Percentiles rank a stretch among this genome's conserved stretches.
Evolutionary conservation across 2,329 filamentous ascomycete species (phyloP).

Genomic region (Alternaria dauci): DNA sequence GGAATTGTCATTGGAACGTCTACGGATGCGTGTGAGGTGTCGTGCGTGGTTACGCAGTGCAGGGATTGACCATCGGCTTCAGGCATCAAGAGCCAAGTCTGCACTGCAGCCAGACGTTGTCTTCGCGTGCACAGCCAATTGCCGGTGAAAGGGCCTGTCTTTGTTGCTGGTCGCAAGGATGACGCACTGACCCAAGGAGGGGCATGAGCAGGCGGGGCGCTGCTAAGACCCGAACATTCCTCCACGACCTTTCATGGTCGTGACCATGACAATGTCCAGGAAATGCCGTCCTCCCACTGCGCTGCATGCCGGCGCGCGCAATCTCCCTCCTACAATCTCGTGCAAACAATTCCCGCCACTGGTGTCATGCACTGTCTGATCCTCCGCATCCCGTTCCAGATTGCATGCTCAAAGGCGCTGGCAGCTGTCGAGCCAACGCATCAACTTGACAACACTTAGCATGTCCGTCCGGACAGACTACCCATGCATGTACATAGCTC

Average conservation of each 20-base stretch:
- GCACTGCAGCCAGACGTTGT: constrained; percentile 32
- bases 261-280: constrained; percentile 23
- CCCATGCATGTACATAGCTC: constrained; percentile 50
- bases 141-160: constrained; percentile 16
- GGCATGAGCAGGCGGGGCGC: constrained; percentile 34
- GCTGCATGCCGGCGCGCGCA: constrained; percentile 24
- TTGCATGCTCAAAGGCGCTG: constrained; percentile 51
- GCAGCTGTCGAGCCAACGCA: constrained; percentile 54
- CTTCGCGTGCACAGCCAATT: constrained; percentile 41
- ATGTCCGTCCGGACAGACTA: constrained; percentile 49
- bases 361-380: constrained; percentile 43
- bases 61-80: constrained; percentile 25
- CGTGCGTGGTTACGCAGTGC: constrained; percentile 35
- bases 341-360: constrained; percentile 31
- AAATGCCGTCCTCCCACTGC: constrained; percentile 25
- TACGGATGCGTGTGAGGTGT: constrained; percentile 28
- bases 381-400: constrained; percentile 49
- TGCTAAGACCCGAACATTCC: constrained; percentile 38
- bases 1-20: constrained; percentile 31
- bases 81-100: constrained; percentile 33
- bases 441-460: constrained; percentile 55
- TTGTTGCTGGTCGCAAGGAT: constrained; percentile 32
- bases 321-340: constrained; percentile 17
- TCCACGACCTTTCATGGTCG: constrained; percentile 31
- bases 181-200: constrained; percentile 41